Base-by-base conservation (phyloP, 2,329 filamentous ascomycete species). In the Ceratocystis albifundus region DNA sequence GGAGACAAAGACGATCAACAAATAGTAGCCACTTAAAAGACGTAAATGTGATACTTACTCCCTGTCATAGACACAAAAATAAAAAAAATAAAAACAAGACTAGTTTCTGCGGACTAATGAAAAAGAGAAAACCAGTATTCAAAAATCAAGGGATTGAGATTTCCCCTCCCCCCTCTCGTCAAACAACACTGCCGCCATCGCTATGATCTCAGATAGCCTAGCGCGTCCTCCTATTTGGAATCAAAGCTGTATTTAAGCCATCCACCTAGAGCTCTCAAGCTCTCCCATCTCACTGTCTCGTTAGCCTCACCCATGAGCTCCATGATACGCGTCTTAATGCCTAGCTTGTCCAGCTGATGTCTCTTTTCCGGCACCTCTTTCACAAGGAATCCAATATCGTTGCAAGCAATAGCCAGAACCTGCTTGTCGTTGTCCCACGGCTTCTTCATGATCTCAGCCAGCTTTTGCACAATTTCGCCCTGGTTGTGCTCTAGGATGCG, bases 261-360 rank as follows among this genome's bases (percentile, higher is more conserved):
- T 20, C 82, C 81, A 22, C 82, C 83, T 50, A 96, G 84, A 17
- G 92, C 91, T 72, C 88, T 85, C 77, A 96, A 77, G 76, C 89
- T 94, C 80, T 96, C 92, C 90, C 91, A 96, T 73, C 92, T 82
- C 61, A 96, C 90, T 68, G 85, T 87, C 78, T 96, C 91, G 72
- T 96, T 90, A 67, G 85, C 82, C 73, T 95, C 90, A 72, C 85
- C 86, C 92, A 96, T 96, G 72, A 96, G 80, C 77, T 91, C 89
- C 91, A 96, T 96, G 68, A 96, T 87, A 70, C 90, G 82, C 20
- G 84, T 84, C 82, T 96, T 96, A 69, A 96, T 76, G 0, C 90
- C 90, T 55, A 91, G 76, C 77, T 87, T 91, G 78, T 96, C 92
- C 71, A 96, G 80, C 74, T 88, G 84, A 67, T 81, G 79, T 72